Conservation (phyloP, 2,329 filamentous ascomycete species). For the Cladosporium sp. region DNA sequence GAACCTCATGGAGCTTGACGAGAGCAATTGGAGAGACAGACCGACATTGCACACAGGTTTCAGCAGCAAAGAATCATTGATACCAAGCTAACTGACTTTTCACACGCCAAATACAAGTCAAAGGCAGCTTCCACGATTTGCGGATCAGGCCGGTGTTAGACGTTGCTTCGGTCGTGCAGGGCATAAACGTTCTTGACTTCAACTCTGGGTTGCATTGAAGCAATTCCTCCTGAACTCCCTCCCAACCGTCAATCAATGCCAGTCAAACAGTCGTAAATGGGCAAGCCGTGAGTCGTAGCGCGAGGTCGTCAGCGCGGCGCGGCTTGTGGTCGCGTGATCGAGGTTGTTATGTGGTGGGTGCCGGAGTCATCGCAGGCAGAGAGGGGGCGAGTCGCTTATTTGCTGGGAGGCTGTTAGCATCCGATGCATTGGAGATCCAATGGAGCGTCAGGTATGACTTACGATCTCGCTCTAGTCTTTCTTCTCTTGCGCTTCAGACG, state of each 20-base stretch:
- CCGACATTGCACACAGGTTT: not conserved
- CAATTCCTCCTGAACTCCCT: conserved; percentile 8
- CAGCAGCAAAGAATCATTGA: conserved; percentile 10
- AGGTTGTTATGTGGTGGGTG: conserved; percentile 18
- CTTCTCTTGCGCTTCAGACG: conserved; percentile 99
- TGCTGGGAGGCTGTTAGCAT: conserved; percentile 26
- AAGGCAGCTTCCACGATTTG: conserved; percentile 10
- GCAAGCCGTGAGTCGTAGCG: conserved; percentile 20
- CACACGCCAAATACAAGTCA: conserved; percentile 10
- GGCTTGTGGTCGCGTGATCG: conserved; percentile 25
- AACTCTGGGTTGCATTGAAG: conserved; percentile 11
- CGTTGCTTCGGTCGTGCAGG: conserved; percentile 2
- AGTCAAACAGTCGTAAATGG: conserved; percentile 4
- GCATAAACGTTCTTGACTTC: conserved; percentile 9
- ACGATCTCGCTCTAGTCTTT: conserved; percentile 99
- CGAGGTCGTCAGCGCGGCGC: conserved; percentile 28
- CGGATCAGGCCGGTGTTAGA: conserved; percentile 12
- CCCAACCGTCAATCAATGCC: conserved; percentile 6
- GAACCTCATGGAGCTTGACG: not conserved
- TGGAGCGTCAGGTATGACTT: conserved; percentile 41
- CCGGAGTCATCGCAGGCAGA: conserved; percentile 20
- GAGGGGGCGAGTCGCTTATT: conserved; percentile 43
- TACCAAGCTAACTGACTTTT: conserved; percentile 7
- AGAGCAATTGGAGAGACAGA: not conserved
- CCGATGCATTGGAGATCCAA: not conserved